These are phyloP conservation scores for Mentha longifolia DNA, from an alignment of 257 asterid genomes.

Conservation along the genomic window DNA sequence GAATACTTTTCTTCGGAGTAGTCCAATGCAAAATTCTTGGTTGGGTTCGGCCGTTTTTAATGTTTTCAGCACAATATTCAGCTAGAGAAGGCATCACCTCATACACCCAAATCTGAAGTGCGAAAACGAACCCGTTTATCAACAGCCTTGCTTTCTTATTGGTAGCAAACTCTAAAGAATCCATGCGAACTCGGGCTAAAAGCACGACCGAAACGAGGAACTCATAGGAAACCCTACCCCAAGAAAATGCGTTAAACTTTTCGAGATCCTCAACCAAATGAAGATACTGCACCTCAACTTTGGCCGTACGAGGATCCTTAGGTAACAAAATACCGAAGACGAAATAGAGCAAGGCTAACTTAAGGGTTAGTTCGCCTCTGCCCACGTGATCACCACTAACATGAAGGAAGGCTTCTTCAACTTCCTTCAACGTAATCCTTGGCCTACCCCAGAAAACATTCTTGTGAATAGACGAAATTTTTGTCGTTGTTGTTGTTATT, in stretches of 20 bases:
- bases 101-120: not conserved
- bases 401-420: not conserved
- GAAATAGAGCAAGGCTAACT: not conserved
- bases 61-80: not conserved
- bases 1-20: not conserved
- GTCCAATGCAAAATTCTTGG: not conserved
- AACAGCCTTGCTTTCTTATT: not conserved
- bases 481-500: too few relatives aligned
- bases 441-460: not conserved
- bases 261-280: not conserved
- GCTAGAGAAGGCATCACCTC: not conserved
- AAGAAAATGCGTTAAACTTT: not conserved
- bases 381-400: not conserved
- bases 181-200: not conserved
- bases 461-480: not conserved
- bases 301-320: accelerated
- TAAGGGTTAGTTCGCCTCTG: not conserved
- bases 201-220: not conserved
- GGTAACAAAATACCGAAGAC: not conserved
- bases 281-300: not conserved
- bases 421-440: not conserved
- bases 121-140: not conserved
- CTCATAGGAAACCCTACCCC: slow-evolving; percentile 5
- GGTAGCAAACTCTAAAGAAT: not conserved
- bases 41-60: not conserved